phyloP scores from a whole-genome alignment of 257 asterid species.

The Solanum dulcamara region DNA sequence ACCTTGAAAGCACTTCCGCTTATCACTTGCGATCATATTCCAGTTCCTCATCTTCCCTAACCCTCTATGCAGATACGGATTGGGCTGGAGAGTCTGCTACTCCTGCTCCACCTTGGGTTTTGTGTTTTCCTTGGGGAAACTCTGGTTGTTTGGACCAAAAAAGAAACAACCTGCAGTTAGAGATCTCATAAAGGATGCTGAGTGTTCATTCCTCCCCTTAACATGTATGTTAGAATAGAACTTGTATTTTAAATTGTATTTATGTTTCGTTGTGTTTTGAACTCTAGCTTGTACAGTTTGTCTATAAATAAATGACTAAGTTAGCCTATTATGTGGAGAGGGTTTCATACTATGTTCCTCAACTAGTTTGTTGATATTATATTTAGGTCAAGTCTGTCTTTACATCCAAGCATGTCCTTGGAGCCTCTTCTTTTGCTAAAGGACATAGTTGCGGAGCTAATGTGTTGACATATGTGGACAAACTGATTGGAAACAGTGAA shows the following conservation, averaged over 20 bases:
- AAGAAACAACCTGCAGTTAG: neutral
- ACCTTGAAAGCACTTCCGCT: neutral
- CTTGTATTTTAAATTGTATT: neutral
- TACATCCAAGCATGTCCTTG: neutral
- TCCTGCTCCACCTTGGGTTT: neutral
- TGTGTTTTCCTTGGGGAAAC: neutral
- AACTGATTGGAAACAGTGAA: neutral
- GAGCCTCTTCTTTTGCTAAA: neutral
- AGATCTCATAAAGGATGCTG: neutral
- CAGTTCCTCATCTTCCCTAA: neutral
- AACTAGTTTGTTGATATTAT: neutral
- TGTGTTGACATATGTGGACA: neutral
- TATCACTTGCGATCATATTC: neutral
- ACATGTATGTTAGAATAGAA: neutral
- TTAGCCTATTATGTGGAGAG: neutral
- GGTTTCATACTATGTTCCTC: neutral
- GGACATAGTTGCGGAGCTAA: neutral
- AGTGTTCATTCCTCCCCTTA: neutral
- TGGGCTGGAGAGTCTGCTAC: neutral
- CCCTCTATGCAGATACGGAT: neutral
- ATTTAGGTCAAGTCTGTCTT: neutral
- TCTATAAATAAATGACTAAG: neutral
- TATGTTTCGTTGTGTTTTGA: neutral
- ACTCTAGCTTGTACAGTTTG: neutral
- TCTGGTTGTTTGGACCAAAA: neutral